These are phyloP conservation scores for Torulaspora gathmanii DNA, from an alignment of 805 yeast genomes.

Conservation along the genomic window DNA sequence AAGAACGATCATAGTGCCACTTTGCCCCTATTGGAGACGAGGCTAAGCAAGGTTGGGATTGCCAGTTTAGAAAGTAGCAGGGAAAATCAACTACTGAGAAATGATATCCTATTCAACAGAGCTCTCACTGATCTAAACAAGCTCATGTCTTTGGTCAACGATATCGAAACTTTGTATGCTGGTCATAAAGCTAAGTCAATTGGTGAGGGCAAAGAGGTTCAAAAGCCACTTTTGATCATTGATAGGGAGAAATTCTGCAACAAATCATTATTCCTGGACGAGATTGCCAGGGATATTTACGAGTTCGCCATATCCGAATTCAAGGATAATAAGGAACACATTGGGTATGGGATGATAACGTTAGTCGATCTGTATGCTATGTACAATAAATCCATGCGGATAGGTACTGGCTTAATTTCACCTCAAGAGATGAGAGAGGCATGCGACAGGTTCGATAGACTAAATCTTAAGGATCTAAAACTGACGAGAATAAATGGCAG, in stretches of 20 bases:
- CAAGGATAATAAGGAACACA: slow-evolving; percentile 37
- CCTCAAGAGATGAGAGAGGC: slow-evolving; percentile 66
- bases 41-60: slow-evolving; percentile 53
- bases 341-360: slow-evolving; percentile 54
- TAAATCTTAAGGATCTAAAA: slow-evolving; percentile 47
- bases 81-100: slow-evolving; percentile 50
- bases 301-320: slow-evolving; percentile 52
- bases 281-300: slow-evolving; percentile 72
- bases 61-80: slow-evolving; percentile 60
- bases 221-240: slow-evolving; percentile 26
- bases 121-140: slow-evolving; percentile 76
- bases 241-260: slow-evolving; percentile 37
- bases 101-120: slow-evolving; percentile 55
- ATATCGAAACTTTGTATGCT: slow-evolving; percentile 54
- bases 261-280: slow-evolving; percentile 48
- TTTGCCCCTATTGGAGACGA: slow-evolving; percentile 20
- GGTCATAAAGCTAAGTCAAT: slow-evolving; percentile 27
- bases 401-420: slow-evolving; percentile 61
- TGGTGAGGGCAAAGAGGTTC: slow-evolving; percentile 10
- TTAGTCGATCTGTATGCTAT: slow-evolving; percentile 58
- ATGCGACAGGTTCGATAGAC: slow-evolving; percentile 48
- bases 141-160: slow-evolving; percentile 72
- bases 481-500: slow-evolving; percentile 37
- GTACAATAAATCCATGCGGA: slow-evolving; percentile 61
- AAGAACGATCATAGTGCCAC: slow-evolving; percentile 7